Percentiles rank a stretch among this genome's conserved stretches.
Conservation (phyloP, 1,139 yeast species). For the Blastobotrys raffinosifermentans region DNA sequence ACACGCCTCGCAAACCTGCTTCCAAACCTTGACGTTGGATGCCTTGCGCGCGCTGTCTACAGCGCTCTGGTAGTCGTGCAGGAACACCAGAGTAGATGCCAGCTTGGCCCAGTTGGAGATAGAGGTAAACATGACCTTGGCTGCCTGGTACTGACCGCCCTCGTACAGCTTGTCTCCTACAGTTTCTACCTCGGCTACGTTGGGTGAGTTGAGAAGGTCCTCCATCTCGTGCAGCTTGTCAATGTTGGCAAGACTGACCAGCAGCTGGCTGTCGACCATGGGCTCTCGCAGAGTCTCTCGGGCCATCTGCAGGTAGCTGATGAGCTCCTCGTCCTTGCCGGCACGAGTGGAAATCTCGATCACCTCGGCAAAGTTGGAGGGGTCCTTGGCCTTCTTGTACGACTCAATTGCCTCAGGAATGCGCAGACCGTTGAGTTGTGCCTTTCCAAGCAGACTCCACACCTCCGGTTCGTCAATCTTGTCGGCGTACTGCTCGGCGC, state of each 20-base stretch:
- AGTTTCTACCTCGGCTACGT: conserved; percentile 85
- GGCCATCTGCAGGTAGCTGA: conserved; percentile 89
- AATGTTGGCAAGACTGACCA: conserved; percentile 79
- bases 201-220: conserved; percentile 74
- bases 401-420: conserved; percentile 88
- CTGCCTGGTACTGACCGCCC: conserved; percentile 82
- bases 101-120: conserved; percentile 92
- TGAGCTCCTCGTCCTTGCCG: conserved; percentile 90
- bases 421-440: conserved; percentile 91
- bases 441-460: conserved; percentile 95
- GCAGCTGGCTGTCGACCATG: conserved; percentile 83
- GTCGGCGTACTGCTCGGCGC: conserved; percentile 93
- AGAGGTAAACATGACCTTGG: conserved; percentile 77
- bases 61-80: conserved; percentile 91
- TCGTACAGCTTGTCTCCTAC: conserved; percentile 91
- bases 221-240: conserved; percentile 76
- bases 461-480: conserved; percentile 78
- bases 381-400: conserved; percentile 78
- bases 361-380: conserved; percentile 83
- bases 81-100: conserved; percentile 89
- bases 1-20: conserved; percentile 95
- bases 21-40: conserved; percentile 90
- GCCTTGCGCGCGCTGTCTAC: conserved; percentile 99
- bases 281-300: conserved; percentile 90
- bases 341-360: conserved; percentile 95